Conservation (phyloP, 2,329 filamentous ascomycete genomes). For the Arthrobotrys sinensis region DNA sequence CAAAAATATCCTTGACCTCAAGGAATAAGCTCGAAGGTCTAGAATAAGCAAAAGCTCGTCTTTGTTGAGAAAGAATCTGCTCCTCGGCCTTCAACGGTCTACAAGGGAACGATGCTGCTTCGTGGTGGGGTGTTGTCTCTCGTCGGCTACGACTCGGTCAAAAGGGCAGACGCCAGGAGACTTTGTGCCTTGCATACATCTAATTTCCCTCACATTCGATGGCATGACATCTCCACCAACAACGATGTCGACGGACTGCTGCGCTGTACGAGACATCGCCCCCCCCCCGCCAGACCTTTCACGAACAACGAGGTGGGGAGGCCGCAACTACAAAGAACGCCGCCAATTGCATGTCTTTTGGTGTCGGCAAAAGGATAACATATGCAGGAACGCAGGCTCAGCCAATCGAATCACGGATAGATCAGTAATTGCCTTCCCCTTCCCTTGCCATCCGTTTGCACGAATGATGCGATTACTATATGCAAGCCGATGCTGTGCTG, state of each 20-base stretch:
- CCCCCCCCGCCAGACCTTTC: neutral
- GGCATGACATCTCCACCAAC: slow-evolving; percentile 21
- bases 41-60: slow-evolving; percentile 40
- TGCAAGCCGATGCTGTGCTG: slow-evolving; percentile 46
- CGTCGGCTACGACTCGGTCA: slow-evolving; percentile 34
- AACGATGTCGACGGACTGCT: slow-evolving; percentile 5
- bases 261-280: slow-evolving; percentile 34
- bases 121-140: slow-evolving; percentile 52
- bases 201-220: slow-evolving; percentile 40
- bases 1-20: slow-evolving; percentile 47
- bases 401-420: slow-evolving; percentile 40
- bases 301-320: slow-evolving; percentile 22
- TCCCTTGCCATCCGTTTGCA: slow-evolving; percentile 35
- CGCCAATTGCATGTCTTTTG: slow-evolving; percentile 19
- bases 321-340: slow-evolving; percentile 39
- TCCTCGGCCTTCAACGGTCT: slow-evolving; percentile 23
- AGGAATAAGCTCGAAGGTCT: slow-evolving; percentile 47
- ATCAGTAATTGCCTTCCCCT: slow-evolving; percentile 42
- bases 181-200: slow-evolving; percentile 47
- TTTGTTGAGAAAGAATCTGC: slow-evolving; percentile 50
- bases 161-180: slow-evolving; percentile 28
- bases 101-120: slow-evolving; percentile 18
- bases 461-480: slow-evolving; percentile 40
- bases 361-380: slow-evolving; percentile 16
- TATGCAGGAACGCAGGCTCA: slow-evolving; percentile 45